Conservation (phyloP, 2,329 filamentous ascomycete genomes). For the Ascochyta koolunga region DNA sequence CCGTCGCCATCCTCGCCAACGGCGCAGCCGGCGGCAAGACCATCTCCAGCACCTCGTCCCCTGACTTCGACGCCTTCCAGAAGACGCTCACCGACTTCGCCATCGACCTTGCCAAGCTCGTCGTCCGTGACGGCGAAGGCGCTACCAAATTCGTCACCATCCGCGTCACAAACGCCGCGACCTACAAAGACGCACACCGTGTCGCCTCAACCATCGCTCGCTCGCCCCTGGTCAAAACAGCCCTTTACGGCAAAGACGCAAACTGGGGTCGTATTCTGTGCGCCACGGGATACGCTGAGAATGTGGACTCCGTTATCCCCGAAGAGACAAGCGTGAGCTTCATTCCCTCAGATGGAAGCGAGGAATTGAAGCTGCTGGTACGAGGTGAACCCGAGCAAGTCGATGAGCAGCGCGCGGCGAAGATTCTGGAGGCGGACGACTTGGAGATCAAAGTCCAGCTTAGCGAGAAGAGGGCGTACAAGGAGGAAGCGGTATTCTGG, state of each 20-base stretch:
- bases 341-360: slow-evolving; percentile 75
- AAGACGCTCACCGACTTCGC: slow-evolving; percentile 77
- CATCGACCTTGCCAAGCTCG: slow-evolving; percentile 83
- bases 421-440: slow-evolving; percentile 78
- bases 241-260: slow-evolving; percentile 93
- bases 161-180: slow-evolving; percentile 74
- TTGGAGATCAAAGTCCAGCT: slow-evolving; percentile 78
- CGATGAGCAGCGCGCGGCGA: slow-evolving; percentile 75
- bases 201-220: slow-evolving; percentile 88
- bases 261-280: slow-evolving; percentile 99
- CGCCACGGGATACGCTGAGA: slow-evolving; percentile 81
- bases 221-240: slow-evolving; percentile 95
- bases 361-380: slow-evolving; percentile 77
- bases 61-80: slow-evolving; percentile 74
- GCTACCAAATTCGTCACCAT: slow-evolving; percentile 98
- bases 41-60: slow-evolving; percentile 60
- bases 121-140: slow-evolving; percentile 95
- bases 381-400: slow-evolving; percentile 81
- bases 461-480: slow-evolving; percentile 62
- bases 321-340: slow-evolving; percentile 79
- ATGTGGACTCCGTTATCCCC: slow-evolving; percentile 69
- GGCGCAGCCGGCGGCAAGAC: slow-evolving; percentile 80
- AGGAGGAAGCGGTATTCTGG: slow-evolving; percentile 75
- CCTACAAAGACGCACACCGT: slow-evolving; percentile 73
- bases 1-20: slow-evolving; percentile 91